A percentile compares a stretch with the other conserved stretches of the same genome.
Conservation (phyloP, 352 stramenopile species). For the Phytophthora pinifolia region DNA sequence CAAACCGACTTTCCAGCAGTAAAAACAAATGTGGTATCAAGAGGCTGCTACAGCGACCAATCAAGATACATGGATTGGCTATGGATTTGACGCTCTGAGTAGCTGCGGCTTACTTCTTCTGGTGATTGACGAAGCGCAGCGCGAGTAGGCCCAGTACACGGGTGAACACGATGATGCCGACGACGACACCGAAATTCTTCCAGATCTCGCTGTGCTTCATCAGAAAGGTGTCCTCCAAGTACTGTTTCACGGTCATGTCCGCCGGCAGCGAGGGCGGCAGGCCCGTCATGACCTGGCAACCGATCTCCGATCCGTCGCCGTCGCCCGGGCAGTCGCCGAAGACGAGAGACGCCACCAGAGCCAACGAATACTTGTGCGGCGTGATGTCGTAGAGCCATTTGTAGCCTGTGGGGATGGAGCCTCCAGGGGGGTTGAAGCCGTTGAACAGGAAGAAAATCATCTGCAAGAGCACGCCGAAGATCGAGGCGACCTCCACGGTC, state of each 20-base stretch:
- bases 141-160: slow-evolving; percentile 81
- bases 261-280: slow-evolving; percentile 5
- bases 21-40: no score
- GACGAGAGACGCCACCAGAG: slow-evolving; percentile 6
- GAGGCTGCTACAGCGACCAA: no score
- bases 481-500: slow-evolving; percentile 8
- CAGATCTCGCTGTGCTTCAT: slow-evolving; percentile 21
- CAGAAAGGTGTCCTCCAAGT: slow-evolving; percentile 17
- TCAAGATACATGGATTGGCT: no score
- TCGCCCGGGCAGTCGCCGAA: slow-evolving; percentile 12
- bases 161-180: slow-evolving; percentile 31
- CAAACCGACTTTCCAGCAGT: no score
- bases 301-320: not conserved
- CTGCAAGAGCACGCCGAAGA: slow-evolving; percentile 1
- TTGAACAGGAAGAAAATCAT: slow-evolving; percentile 18
- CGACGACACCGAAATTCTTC: slow-evolving; percentile 15
- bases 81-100: no score
- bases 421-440: slow-evolving; percentile 14
- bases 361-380: no score
- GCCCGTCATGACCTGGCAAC: slow-evolving; percentile 12
- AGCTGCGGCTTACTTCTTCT: slow-evolving; percentile 7
- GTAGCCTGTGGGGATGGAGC: no score
- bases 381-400: no score
- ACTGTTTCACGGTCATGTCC: slow-evolving; percentile 35
- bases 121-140: slow-evolving; percentile 18